Percentiles rank a stretch among this genome's conserved stretches.
Evolutionary conservation across 1,284 basidiomycete species (phyloP).

Genomic region (Ganoderma meredithae): DNA sequence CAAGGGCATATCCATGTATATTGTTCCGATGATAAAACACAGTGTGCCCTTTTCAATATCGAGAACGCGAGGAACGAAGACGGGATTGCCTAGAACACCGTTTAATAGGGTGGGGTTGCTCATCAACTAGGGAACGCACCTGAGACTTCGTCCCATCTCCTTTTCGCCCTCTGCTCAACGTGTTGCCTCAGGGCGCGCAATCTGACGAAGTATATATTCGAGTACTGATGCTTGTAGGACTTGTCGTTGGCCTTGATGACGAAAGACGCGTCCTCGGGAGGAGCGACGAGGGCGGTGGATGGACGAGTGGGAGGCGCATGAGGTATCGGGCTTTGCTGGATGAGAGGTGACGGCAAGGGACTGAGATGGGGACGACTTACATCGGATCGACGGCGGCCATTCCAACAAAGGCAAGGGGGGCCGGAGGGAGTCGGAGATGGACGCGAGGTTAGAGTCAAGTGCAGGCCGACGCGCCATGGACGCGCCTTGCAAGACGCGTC

Average conservation of each 20-base stretch:
- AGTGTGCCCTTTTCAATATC: slow-evolving; percentile 87
- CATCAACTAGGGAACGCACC: slow-evolving; percentile 52
- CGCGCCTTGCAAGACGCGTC: slow-evolving; percentile 18
- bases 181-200: slow-evolving; percentile 68
- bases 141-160: slow-evolving; percentile 70
- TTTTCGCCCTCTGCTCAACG: slow-evolving; percentile 70
- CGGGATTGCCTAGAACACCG: slow-evolving; percentile 65
- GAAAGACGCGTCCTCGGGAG: slow-evolving; percentile 57
- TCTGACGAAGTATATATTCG: slow-evolving; percentile 91
- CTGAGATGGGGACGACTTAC: slow-evolving; percentile 1
- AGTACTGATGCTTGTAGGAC: slow-evolving; percentile 89
- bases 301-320: slow-evolving; percentile 35
- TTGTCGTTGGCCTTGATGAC: slow-evolving; percentile 59
- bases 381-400: slow-evolving; percentile 23
- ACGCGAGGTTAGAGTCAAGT: background rate
- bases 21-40: slow-evolving; percentile 93
- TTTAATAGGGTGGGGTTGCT: background rate
- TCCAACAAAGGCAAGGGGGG: background rate
- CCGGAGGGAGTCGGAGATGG: background rate
- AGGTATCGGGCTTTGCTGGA: slow-evolving; percentile 30
- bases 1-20: slow-evolving; percentile 98
- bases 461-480: background rate
- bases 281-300: slow-evolving; percentile 34
- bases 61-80: slow-evolving; percentile 84
- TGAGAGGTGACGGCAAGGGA: slow-evolving; percentile 4